phyloP scores from a whole-genome alignment of 805 yeast species.

The Saturnispora diversa region DNA sequence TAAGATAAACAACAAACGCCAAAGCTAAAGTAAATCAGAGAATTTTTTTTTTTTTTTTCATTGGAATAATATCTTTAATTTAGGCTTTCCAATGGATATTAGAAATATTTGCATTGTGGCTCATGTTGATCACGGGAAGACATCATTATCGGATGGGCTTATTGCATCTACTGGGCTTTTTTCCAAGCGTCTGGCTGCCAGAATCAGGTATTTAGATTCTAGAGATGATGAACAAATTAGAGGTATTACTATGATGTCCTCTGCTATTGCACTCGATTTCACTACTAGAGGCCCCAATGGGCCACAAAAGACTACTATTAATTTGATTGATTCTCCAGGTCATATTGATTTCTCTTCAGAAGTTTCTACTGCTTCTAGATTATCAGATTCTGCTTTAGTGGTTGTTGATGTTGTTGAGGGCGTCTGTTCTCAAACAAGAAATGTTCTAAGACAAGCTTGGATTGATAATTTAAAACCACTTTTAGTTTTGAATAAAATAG shows the following conservation, averaged over 20 bases:
- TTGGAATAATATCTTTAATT: not conserved
- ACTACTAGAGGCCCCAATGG: constrained; percentile 41
- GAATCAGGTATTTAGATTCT: constrained; percentile 84
- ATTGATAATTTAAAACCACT: constrained; percentile 82
- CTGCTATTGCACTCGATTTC: constrained; percentile 91
- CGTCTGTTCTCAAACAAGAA: constrained; percentile 94
- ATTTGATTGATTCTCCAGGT: constrained; percentile 97
- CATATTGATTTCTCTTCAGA: constrained; percentile 96
- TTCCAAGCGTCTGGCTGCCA: constrained; percentile 91
- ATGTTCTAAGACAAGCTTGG: constrained; percentile 94
- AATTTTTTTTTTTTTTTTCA: not conserved
- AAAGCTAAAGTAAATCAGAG: not conserved
- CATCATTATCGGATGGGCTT: constrained; percentile 85
- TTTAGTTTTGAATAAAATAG: constrained; percentile 84
- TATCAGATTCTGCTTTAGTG: constrained; percentile 95
- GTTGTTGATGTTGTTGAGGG: constrained; percentile 97
- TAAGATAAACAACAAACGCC: not conserved
- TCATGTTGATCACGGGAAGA: constrained; percentile 98
- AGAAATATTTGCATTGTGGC: constrained; percentile 94
- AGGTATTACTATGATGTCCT: constrained; percentile 97
- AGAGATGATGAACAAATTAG: constrained; percentile 92
- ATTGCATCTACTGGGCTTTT: constrained; percentile 95
- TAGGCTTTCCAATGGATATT: constrained; percentile 43
- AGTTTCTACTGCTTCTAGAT: constrained; percentile 89
- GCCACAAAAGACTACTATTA: constrained; percentile 43